A percentile compares a stretch with the other conserved stretches of the same genome.
These are phyloP conservation scores for Melastoma malabathricum DNA, from an alignment of 345 rosid genomes.

Conservation along the genomic window DNA sequence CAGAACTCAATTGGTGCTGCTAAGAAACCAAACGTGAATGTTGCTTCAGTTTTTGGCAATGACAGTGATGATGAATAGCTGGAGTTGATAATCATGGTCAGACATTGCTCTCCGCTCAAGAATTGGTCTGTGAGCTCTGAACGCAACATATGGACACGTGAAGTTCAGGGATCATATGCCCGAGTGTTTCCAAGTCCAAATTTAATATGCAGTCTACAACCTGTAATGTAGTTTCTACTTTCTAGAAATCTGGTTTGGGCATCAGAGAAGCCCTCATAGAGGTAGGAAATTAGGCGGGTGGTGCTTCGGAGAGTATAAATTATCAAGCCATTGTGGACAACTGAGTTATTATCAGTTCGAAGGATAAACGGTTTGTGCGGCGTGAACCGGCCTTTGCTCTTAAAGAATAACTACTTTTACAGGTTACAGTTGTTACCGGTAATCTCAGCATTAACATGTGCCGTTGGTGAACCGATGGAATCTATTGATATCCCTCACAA, in stretches of 20 bases:
- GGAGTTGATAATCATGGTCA: slow-evolving; percentile 2
- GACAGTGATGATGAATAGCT: slow-evolving; percentile 69
- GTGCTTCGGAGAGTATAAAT: too few relatives aligned
- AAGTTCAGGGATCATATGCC: too few relatives aligned
- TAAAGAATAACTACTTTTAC: not conserved
- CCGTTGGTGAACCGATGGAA: slow-evolving; percentile 23
- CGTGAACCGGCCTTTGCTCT: not conserved
- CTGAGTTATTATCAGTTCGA: too few relatives aligned
- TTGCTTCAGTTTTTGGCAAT: slow-evolving; percentile 61
- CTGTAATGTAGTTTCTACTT: too few relatives aligned
- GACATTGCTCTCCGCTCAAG: not conserved
- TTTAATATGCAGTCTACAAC: too few relatives aligned
- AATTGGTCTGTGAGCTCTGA: not conserved
- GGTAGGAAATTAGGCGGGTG: too few relatives aligned
- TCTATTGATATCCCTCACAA: slow-evolving; percentile 23
- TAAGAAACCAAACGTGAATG: slow-evolving; percentile 57
- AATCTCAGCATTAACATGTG: slow-evolving; percentile 26
- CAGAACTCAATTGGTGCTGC: slow-evolving; percentile 35
- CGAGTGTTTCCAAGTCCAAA: too few relatives aligned
- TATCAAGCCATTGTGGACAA: too few relatives aligned
- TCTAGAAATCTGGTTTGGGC: too few relatives aligned
- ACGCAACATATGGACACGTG: too few relatives aligned
- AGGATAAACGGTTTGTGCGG: too few relatives aligned
- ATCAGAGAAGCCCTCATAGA: too few relatives aligned
- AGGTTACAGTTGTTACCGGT: slow-evolving; percentile 15